Conservation (phyloP, 305 asterid species). For the Fraxinus platypoda region DNA sequence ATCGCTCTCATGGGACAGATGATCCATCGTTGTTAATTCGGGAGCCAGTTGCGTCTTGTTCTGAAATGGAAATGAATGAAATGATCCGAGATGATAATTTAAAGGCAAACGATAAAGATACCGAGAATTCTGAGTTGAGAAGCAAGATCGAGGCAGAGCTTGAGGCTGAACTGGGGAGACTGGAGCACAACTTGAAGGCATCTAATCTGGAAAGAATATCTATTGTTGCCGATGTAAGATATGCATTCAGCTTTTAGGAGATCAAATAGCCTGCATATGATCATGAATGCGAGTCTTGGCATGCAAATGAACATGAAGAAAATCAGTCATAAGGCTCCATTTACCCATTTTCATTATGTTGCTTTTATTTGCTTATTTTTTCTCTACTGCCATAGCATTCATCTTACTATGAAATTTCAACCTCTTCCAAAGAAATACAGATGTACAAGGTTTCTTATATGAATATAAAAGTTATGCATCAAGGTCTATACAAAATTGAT, state of each 20-base stretch:
- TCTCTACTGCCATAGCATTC: not conserved
- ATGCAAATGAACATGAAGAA: not conserved
- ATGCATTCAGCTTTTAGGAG: conserved; percentile 18
- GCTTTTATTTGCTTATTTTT: not conserved
- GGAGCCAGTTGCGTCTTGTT: conserved; percentile 40
- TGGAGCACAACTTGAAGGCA: conserved; percentile 50
- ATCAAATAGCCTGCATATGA: not conserved
- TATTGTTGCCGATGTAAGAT: conserved; percentile 44
- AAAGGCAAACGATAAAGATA: conserved; percentile 17
- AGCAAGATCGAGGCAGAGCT: conserved; percentile 80
- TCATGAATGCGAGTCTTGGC: not conserved
- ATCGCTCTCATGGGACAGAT: conserved; percentile 24
- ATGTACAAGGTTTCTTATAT: not conserved
- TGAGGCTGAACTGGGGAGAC: conserved; percentile 73
- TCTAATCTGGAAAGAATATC: conserved; percentile 39
- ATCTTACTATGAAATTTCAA: not conserved
- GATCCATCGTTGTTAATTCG: conserved; percentile 19
- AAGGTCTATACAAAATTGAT: not conserved
- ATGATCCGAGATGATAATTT: not conserved
- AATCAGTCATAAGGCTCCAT: not conserved
- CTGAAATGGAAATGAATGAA: conserved; percentile 14
- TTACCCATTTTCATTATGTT: not conserved
- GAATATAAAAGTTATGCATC: not conserved
- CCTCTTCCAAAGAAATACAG: not conserved
- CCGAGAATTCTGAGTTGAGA: conserved; percentile 40